Base-by-base conservation (phyloP, 148 eudicot species). In the Fagopyrum homotropicum region DNA sequence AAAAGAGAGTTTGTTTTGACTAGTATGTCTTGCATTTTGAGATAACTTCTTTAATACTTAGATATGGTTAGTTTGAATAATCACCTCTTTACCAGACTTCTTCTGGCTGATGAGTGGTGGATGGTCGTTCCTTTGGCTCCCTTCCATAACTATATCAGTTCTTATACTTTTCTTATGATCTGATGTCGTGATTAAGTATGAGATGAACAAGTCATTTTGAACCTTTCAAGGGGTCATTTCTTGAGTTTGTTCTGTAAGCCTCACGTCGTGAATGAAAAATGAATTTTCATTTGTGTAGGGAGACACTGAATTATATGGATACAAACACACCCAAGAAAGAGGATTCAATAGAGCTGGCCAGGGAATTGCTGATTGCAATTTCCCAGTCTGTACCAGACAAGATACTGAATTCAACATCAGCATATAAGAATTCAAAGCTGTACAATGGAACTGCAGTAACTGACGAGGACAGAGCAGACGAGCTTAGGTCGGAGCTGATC, bases 341-440 rank as follows among this genome's bases (percentile, higher is more conserved):
- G 49, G 50, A 69, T 69, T 44, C 73, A 10, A 16, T 69, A 5
- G 50, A 44, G 50, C 50, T 69, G 73, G 50, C 73, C 1, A 69
- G 73, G 50, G 50, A 69, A 69, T 46, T 69, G 73, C 73, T 69
- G 73, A 69, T 49, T 69, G 73, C 73, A 69, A 46, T 69, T 69
- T 69, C 73, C 19, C 7, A 45, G 4, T 69, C 73, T 69, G 50
- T 45, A 69, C 73, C 73, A 43, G 73, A 69, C 19, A 29, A 61
- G 43, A 40, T 5, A 26, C 15, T 61, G 68, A 29, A 61, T 0
- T 29, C 68, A 11, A 61, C 4, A 61, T 29, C 68, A 61, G 68
- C 68, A 61, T 61, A 61, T 44, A 61, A 61, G 43, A 61, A 29
- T 11, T 61, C 15, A 29, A 29, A 22, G 4, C 9, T 4, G 43